Conservation (phyloP, 2,329 filamentous ascomycete genomes). For the Ceratocystis harringtonii region DNA sequence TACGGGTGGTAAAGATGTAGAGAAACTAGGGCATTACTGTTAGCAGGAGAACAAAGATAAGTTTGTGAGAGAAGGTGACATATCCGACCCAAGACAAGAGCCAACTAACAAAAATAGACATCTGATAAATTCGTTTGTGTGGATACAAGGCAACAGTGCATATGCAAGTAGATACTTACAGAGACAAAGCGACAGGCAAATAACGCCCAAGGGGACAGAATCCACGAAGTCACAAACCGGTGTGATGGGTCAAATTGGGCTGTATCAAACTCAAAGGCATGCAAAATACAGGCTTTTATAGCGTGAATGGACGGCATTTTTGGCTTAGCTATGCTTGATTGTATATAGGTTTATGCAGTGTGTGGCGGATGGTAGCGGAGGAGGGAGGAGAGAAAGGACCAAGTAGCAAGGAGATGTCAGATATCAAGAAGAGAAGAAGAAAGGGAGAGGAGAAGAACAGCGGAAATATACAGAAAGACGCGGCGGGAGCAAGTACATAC, state of each 20-base stretch:
- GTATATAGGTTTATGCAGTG: not conserved
- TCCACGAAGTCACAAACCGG: conserved; percentile 68
- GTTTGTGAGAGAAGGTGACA: not conserved
- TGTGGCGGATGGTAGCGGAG: not conserved
- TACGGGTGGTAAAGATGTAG: conserved; percentile 55
- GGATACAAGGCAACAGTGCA: not conserved
- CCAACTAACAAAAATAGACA: too few species aligned
- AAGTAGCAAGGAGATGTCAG: too few species aligned
- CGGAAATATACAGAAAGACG: not conserved
- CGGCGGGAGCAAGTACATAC: not conserved
- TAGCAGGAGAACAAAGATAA: not conserved
- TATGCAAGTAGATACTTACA: conserved; percentile 26
- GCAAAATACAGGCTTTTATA: not conserved
- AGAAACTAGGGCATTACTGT: conserved; percentile 29
- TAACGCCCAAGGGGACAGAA: conserved; percentile 51
- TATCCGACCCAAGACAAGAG: not conserved
- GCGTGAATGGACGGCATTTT: not conserved
- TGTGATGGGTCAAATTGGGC: conserved; percentile 40
- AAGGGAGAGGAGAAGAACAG: not conserved
- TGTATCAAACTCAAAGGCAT: conserved; percentile 28
- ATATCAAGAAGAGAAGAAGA: not conserved
- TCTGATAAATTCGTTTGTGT: too few species aligned
- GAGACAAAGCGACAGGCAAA: conserved; percentile 41
- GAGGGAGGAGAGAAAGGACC: not conserved
- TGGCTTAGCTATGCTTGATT: not conserved